A percentile compares a stretch with the other conserved stretches of the same genome.
These are phyloP conservation scores for Agaricales sp. DNA, from an alignment of 1,284 basidiomycete species.

Conservation along the genomic window DNA sequence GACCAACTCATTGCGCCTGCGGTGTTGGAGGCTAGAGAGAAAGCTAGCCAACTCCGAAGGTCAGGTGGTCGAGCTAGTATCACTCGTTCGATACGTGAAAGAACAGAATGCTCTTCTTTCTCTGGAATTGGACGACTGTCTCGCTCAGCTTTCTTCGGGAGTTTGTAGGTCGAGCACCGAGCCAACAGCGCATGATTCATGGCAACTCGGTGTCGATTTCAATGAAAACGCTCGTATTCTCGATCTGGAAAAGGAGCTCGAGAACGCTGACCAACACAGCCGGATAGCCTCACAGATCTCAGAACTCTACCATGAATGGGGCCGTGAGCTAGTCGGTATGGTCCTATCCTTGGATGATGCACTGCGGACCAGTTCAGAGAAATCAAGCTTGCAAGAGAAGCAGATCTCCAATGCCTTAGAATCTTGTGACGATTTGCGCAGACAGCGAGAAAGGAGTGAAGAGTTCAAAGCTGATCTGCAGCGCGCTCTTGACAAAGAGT, in stretches of 20 bases:
- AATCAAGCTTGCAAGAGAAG: not conserved
- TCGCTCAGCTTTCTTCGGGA: constrained; percentile 20
- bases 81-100: constrained; percentile 46
- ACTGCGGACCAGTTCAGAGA: not conserved
- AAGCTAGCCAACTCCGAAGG: constrained; percentile 58
- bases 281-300: not conserved
- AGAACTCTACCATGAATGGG: not conserved
- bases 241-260: not conserved
- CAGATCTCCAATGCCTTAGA: not conserved
- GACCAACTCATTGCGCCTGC: constrained; percentile 28
- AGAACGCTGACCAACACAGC: not conserved
- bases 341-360: not conserved
- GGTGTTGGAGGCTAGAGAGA: constrained; percentile 44
- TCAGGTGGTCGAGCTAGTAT: constrained; percentile 54
- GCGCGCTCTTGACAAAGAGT: not conserved
- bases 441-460: not conserved
- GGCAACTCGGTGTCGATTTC: too few species aligned
- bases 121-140: constrained; percentile 28
- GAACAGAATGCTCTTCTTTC: constrained; percentile 39
- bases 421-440: not conserved
- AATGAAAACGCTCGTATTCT: too few species aligned
- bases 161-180: constrained; percentile 7
- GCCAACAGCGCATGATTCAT: too few species aligned
- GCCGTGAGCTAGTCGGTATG: not conserved
- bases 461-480: not conserved